Evolutionary conservation across 441 rosid genomes (phyloP), one percentile per base, ranked within the genome.

Genomic region (Eugenia klotzschiana): DNA sequence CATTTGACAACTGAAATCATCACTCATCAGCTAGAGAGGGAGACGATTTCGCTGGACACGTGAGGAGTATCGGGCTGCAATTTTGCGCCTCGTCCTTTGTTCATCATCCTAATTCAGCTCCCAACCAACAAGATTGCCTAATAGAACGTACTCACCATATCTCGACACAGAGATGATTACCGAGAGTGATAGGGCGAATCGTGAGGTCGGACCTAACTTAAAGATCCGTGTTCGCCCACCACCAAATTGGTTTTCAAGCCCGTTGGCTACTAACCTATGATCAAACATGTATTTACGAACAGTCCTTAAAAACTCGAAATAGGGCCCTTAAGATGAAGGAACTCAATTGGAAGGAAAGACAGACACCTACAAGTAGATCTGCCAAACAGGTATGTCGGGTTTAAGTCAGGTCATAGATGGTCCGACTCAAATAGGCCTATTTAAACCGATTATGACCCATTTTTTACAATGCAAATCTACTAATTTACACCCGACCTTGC

Each of bases 401-500:
- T 49, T 49, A 12, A 3, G 15, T 49, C 15, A 5, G 14, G 51
- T 49, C 51, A 49, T 49, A 49, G 5, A 49, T 49, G 51, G 14
- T 46, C 4, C 12, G 50, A 46, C 50, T 10, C 50, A 3, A 46
- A 46, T 46, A 46, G 50, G 4, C 12, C 0, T 11, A 3, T 49
- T 12, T 49, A 12, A 49, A 12, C 4, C 4, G 50, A 3, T 12
- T 12, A 49, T 12, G 51, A 49, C 15, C 15, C 5, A 12, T 49
- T 49, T 49, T 11, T 49, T 49, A 3, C 1, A 49, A 49, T 49
- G 15, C 15, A 49, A 49, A 49, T 49, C 51, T 12, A 12, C 14
- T 12, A 4, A 12, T 1, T 0, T 12, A 12, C 3, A 3, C 15
- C 1, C 0, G 15, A 49, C 51, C 15, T 12, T 4, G 12, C 15